Evolutionary conservation across 805 yeast species (phyloP).

Genomic region (Wickerhamomyces bovis): DNA sequence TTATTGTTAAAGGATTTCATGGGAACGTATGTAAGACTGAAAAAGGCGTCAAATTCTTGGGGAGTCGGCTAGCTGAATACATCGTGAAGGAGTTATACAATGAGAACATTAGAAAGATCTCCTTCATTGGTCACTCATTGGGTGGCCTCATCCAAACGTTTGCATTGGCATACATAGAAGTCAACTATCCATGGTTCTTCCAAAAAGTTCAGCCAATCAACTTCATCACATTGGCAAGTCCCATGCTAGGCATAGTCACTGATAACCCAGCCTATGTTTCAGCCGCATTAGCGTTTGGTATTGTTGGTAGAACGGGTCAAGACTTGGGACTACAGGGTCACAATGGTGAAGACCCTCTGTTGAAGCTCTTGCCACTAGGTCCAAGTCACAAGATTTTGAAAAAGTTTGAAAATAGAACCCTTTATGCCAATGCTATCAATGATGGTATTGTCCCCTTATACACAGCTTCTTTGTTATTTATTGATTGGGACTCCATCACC

Average conservation of each 20-base stretch:
- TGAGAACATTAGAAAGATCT: constrained; percentile 44
- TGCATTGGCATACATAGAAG: constrained; percentile 65
- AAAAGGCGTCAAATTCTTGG: constrained; percentile 68
- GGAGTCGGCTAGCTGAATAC: constrained; percentile 64
- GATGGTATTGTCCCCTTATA: constrained; percentile 82
- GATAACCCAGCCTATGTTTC: constrained; percentile 75
- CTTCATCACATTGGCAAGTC: constrained; percentile 69
- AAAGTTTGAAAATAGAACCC: constrained; percentile 55
- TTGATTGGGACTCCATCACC: constrained; percentile 41
- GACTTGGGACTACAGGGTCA: constrained; percentile 56
- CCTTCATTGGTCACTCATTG: constrained; percentile 73
- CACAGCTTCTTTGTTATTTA: constrained; percentile 59
- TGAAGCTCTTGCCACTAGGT: constrained; percentile 59
- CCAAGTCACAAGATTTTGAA: constrained; percentile 56
- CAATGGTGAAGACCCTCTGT: constrained; percentile 44
- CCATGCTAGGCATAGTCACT: constrained; percentile 67
- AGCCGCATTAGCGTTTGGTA: constrained; percentile 62
- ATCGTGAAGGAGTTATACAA: constrained; percentile 44
- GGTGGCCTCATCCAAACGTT: constrained; percentile 79
- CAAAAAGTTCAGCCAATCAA: constrained; percentile 53
- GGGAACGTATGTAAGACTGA: constrained; percentile 77
- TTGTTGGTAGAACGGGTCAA: constrained; percentile 77
- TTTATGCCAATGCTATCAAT: constrained; percentile 69
- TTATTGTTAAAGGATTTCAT: constrained; percentile 62
- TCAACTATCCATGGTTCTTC: constrained; percentile 67